Evolutionary conservation across 1,284 basidiomycete species (phyloP).

Genomic region (Cryptococcus sp.): DNA sequence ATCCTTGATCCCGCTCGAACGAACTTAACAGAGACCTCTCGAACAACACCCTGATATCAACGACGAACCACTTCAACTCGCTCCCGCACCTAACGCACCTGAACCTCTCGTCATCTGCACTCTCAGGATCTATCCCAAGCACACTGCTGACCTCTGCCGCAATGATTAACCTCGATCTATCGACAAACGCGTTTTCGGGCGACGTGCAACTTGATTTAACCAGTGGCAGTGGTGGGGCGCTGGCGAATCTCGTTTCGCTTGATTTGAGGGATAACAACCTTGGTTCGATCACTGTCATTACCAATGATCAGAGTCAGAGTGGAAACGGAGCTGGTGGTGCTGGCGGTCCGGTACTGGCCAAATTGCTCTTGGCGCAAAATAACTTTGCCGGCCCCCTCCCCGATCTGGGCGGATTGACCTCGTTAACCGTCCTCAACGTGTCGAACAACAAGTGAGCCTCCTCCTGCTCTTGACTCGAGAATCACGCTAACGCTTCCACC

Average conservation of each 20-base stretch:
- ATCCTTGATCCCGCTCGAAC: too few relatives aligned
- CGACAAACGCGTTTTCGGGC: conserved; percentile 17
- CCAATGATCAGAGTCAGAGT: neutral
- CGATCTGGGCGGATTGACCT: conserved; percentile 11
- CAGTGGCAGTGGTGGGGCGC: too few relatives aligned
- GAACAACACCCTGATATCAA: conserved; percentile 13
- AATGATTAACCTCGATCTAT: conserved; percentile 23
- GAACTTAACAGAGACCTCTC: conserved; percentile 21
- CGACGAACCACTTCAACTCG: conserved; percentile 18
- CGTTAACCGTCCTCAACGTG: conserved; percentile 14
- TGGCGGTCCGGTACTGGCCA: conserved; percentile 3
- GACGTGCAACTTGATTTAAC: conserved; percentile 2
- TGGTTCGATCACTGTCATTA: conserved; percentile 2
- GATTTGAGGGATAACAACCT: conserved; percentile 11
- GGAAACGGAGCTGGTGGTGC: neutral
- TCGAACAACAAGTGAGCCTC: conserved; percentile 22
- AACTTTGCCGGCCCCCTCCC: conserved; percentile 14
- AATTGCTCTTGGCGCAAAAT: conserved; percentile 17
- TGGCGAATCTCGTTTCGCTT: conserved; percentile 4
- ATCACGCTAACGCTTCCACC: neutral
- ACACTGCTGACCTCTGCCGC: conserved; percentile 5
- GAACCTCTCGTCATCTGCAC: conserved; percentile 14
- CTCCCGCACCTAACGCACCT: conserved; percentile 17
- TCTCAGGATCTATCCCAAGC: conserved; percentile 16
- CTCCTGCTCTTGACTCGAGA: neutral